Evolutionary conservation across 2,329 filamentous ascomycete species (phyloP).

Genomic region (Epichloe festucae): DNA sequence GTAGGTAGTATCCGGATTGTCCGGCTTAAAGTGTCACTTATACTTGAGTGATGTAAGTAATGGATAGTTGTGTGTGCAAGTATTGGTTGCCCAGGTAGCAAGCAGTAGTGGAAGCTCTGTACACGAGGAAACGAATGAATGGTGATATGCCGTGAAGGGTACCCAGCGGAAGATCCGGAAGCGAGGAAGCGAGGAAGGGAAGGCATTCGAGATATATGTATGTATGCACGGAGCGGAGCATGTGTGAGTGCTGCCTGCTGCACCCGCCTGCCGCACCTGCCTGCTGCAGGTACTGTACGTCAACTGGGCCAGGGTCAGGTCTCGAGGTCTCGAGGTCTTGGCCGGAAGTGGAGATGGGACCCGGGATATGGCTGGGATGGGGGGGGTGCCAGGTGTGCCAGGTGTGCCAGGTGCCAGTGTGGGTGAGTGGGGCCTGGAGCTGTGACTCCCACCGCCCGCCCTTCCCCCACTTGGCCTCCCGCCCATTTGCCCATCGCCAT

Average conservation of each 20-base stretch:
- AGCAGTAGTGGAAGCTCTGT: neutral
- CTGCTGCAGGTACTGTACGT: neutral
- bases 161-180: neutral
- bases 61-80: neutral
- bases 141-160: neutral
- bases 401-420: neutral
- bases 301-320: neutral
- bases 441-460: neutral
- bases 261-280: neutral
- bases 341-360: neutral
- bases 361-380: neutral
- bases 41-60: no score
- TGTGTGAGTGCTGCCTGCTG: neutral
- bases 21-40: neutral
- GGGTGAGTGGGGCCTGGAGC: neutral
- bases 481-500: no score
- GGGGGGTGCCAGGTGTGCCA: no score
- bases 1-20: neutral
- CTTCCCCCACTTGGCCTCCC: neutral
- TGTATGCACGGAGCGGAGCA: neutral
- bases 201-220: conserved; percentile 1
- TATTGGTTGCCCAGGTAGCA: neutral
- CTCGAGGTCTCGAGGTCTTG: neutral
- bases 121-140: no score
- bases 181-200: neutral